A percentile compares a stretch with the other conserved stretches of the same genome.
phyloP scores from a whole-genome alignment of 352 stramenopile genomes.

The Phytopythium aichiense region DNA sequence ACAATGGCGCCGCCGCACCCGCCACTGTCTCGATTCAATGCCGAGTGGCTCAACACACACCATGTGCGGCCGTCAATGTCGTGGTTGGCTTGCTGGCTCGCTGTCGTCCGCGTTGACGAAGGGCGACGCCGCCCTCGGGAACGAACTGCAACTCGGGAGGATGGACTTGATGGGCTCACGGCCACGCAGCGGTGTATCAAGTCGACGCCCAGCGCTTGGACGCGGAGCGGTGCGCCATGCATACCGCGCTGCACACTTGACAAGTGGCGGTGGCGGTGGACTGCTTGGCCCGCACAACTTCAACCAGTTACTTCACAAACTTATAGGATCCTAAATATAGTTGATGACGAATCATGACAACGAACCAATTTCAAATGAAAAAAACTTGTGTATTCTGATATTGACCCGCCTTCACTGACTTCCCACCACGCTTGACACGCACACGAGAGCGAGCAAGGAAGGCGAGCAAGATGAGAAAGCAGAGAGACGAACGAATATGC shows the following conservation, averaged over 20 bases:
- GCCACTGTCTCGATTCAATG: neutral
- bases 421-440: neutral
- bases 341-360: conserved; percentile 1
- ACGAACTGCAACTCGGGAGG: neutral
- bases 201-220: neutral
- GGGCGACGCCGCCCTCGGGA: neutral
- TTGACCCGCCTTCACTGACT: neutral
- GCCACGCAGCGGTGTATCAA: no score
- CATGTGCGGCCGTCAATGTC: neutral
- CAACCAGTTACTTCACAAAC: neutral
- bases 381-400: neutral
- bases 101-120: no score
- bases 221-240: neutral
- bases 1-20: neutral
- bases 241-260: neutral
- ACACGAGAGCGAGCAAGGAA: no score
- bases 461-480: neutral
- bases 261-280: neutral
- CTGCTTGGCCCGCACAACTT: neutral
- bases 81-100: no score
- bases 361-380: neutral
- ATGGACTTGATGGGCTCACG: neutral
- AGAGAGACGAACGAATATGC: neutral
- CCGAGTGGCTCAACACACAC: neutral
- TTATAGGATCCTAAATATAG: neutral